These are phyloP conservation scores for Cornus suecica DNA, from an alignment of 148 eudicot genomes.

Conservation along the genomic window DNA sequence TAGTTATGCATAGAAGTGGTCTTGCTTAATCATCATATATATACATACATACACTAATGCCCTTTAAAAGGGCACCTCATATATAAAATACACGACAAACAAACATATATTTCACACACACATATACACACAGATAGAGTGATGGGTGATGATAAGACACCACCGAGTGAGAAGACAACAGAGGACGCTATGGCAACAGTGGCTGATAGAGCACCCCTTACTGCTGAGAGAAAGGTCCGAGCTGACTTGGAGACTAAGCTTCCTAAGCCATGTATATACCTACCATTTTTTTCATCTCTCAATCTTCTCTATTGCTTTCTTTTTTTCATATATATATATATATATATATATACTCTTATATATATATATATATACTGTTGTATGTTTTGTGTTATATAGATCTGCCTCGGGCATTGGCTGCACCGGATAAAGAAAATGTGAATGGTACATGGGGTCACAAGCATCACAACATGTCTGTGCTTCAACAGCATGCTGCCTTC, in stretches of 20 bases:
- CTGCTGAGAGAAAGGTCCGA: slow-evolving; percentile 27
- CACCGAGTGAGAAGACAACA: slow-evolving; percentile 7
- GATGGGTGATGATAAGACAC: neutral
- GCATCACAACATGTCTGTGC: slow-evolving; percentile 46
- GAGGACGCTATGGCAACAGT: slow-evolving; percentile 35
- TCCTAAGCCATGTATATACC: slow-evolving; percentile 43
- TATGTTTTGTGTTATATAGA: slow-evolving; percentile 23
- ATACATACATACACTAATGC: too few species aligned
- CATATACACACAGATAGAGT: neutral
- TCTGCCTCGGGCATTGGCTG: slow-evolving; percentile 50
- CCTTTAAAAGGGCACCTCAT: neutral
- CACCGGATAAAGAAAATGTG: slow-evolving; percentile 46
- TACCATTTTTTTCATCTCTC: slow-evolving; percentile 7
- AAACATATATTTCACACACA: neutral
- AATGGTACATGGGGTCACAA: slow-evolving; percentile 52
- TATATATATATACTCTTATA: too few species aligned
- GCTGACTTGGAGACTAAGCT: slow-evolving; percentile 31
- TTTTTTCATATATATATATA: too few species aligned
- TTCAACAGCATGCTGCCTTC: slow-evolving; percentile 64
- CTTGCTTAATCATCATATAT: too few species aligned
- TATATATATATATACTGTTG: neutral
- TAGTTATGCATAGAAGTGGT: neutral
- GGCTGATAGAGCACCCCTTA: slow-evolving; percentile 36
- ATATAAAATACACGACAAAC: neutral
- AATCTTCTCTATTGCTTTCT: neutral